phyloP scores from a whole-genome alignment of 2,329 filamentous ascomycete species.

The Pseudogymnoascus sp. region DNA sequence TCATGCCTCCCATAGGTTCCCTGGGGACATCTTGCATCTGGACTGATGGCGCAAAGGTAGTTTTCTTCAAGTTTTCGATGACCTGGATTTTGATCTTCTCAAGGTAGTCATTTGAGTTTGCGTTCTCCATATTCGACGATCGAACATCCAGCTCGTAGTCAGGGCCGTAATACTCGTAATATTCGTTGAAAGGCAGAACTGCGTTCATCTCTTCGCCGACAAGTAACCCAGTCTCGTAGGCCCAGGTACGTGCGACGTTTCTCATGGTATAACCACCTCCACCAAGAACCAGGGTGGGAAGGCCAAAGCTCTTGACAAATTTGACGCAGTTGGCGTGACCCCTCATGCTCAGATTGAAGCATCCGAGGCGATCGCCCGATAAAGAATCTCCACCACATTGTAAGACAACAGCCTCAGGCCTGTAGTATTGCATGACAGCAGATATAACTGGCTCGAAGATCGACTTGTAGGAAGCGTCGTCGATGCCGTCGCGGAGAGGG shows the following conservation, averaged over 20 bases:
- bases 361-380: constrained; percentile 86
- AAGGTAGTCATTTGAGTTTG: constrained; percentile 75
- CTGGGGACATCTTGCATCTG: constrained; percentile 75
- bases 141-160: constrained; percentile 88
- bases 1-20: constrained; percentile 52
- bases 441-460: constrained; percentile 89
- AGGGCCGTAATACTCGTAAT: constrained; percentile 89
- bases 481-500: constrained; percentile 83
- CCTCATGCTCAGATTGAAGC: constrained; percentile 96
- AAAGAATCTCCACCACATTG: constrained; percentile 95
- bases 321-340: constrained; percentile 92
- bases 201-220: constrained; percentile 74
- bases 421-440: constrained; percentile 78
- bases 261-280: constrained; percentile 96
- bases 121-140: constrained; percentile 82
- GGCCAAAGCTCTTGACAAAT: constrained; percentile 76
- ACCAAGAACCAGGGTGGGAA: constrained; percentile 86
- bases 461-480: constrained; percentile 78
- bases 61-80: constrained; percentile 78
- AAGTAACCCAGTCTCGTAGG: constrained; percentile 86
- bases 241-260: constrained; percentile 95
- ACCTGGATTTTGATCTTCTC: constrained; percentile 74
- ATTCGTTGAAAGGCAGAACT: constrained; percentile 91
- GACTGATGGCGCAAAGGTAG: constrained; percentile 79
- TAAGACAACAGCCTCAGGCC: constrained; percentile 83